Conservation (phyloP, 768 basidiomycete species). For the Pisolithus orientalis region DNA sequence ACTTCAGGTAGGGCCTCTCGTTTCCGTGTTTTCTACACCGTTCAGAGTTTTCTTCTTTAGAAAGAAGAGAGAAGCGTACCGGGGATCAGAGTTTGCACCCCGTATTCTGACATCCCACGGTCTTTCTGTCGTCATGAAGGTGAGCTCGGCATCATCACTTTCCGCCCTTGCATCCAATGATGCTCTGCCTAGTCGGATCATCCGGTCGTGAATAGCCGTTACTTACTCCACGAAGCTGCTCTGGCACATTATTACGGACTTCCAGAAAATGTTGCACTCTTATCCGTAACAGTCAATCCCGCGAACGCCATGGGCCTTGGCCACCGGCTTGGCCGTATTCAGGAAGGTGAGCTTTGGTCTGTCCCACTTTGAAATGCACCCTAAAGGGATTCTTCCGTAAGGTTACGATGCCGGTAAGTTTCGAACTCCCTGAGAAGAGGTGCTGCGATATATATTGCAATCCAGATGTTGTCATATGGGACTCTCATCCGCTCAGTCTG, state of each 20-base stretch:
- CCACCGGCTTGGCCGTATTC: conserved; percentile 66
- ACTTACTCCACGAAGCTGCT: conserved; percentile 67
- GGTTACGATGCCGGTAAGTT: conserved; percentile 42
- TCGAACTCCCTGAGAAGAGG: background rate
- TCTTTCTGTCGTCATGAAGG: conserved; percentile 73
- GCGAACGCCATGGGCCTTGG: conserved; percentile 62
- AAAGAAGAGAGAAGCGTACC: conserved; percentile 78
- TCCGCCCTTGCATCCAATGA: background rate
- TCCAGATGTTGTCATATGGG: conserved; percentile 66
- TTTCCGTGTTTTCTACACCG: background rate
- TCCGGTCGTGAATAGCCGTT: conserved; percentile 55
- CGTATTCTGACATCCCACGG: conserved; percentile 65
- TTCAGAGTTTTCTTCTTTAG: conserved; percentile 24
- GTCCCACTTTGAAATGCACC: background rate
- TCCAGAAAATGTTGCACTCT: conserved; percentile 48
- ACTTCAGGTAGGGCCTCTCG: conserved; percentile 27
- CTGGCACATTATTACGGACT: conserved; percentile 67
- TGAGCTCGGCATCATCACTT: conserved; percentile 11
- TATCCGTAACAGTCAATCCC: conserved; percentile 61
- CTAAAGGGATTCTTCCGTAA: background rate
- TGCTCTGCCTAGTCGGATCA: conserved; percentile 46
- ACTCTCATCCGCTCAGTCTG: conserved; percentile 66
- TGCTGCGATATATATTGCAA: background rate
- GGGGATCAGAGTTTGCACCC: conserved; percentile 75
- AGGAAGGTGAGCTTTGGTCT: conserved; percentile 31